A percentile compares a stretch with the other conserved stretches of the same genome.
Evolutionary conservation across 371 early-diverging fungal genomes (phyloP).

Genomic region (Apophysomyces trapeziformis): DNA sequence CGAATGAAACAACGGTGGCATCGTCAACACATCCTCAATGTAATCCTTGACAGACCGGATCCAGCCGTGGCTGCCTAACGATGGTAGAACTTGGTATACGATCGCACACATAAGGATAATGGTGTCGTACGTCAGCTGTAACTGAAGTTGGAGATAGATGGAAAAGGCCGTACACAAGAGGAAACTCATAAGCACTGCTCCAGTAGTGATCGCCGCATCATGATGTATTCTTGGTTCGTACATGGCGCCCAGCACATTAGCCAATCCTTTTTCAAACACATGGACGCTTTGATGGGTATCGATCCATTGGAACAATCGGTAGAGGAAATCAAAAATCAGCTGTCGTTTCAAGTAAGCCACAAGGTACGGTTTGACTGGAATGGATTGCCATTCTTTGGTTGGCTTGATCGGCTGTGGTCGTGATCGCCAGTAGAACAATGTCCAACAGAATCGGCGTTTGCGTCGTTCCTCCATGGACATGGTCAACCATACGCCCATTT

Average conservation of each 20-base stretch:
- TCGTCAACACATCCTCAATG: conserved; percentile 31
- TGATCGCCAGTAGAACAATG: conserved; percentile 37
- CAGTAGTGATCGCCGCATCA: not conserved
- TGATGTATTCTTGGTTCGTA: conserved; percentile 5
- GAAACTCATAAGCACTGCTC: conserved; percentile 21
- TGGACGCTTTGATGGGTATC: conserved; percentile 24
- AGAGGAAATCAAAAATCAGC: conserved; percentile 25
- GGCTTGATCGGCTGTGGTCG: conserved; percentile 4
- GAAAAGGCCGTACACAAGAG: conserved; percentile 30
- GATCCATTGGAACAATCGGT: conserved; percentile 14
- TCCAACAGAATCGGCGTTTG: conserved; percentile 28
- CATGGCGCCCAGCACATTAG: not conserved
- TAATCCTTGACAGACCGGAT: conserved; percentile 30
- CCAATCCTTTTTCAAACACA: conserved; percentile 10
- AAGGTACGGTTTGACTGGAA: conserved; percentile 14
- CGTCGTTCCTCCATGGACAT: conserved; percentile 42
- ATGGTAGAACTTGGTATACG: conserved; percentile 25
- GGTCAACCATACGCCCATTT: conserved; percentile 50
- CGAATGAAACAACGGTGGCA: conserved; percentile 39
- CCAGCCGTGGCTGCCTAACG: conserved; percentile 19
- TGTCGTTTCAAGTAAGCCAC: conserved; percentile 18
- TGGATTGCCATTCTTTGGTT: conserved; percentile 2
- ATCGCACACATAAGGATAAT: conserved; percentile 21
- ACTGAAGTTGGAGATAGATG: conserved; percentile 40
- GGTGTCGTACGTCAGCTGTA: conserved; percentile 37